Conservation (phyloP, 768 basidiomycete species). For the Baorangia bicolor region DNA sequence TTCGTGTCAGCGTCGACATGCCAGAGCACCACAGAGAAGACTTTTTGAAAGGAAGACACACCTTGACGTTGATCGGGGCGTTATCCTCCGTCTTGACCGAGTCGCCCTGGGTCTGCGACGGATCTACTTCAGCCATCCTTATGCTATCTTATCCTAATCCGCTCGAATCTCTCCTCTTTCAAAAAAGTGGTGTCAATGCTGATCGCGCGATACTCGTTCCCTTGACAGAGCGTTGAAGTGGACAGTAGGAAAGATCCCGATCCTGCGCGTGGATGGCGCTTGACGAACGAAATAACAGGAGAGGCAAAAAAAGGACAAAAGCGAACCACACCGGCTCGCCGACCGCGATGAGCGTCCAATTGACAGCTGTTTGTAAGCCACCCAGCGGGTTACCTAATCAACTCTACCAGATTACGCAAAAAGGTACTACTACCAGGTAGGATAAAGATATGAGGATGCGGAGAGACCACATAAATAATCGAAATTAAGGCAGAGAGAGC, state of each 20-base stretch:
- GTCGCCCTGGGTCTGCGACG: conserved; percentile 35
- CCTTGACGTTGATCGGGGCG: conserved; percentile 79
- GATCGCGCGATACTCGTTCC: conserved; percentile 1
- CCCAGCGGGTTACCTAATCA: conserved; percentile 12
- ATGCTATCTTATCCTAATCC: background rate
- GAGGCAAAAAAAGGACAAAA: background rate
- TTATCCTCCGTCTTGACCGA: conserved; percentile 56
- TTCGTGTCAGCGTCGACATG: background rate
- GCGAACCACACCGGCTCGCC: background rate
- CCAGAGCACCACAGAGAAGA: background rate
- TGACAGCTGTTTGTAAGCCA: background rate
- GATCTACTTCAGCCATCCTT: conserved; percentile 14
- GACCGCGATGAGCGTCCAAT: background rate
- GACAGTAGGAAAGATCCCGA: background rate
- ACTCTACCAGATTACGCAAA: background rate
- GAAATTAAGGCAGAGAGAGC: background rate
- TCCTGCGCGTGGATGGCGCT: background rate
- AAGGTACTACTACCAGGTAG: background rate
- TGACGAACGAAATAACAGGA: background rate
- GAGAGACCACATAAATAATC: background rate
- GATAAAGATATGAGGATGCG: background rate
- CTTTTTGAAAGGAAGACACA: conserved; percentile 28
- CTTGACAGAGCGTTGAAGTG: background rate
- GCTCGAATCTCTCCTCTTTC: background rate
- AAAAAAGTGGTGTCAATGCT: background rate